phyloP scores from a whole-genome alignment of 2,329 filamentous ascomycete species.

The Tetracladium maxilliforme region DNA sequence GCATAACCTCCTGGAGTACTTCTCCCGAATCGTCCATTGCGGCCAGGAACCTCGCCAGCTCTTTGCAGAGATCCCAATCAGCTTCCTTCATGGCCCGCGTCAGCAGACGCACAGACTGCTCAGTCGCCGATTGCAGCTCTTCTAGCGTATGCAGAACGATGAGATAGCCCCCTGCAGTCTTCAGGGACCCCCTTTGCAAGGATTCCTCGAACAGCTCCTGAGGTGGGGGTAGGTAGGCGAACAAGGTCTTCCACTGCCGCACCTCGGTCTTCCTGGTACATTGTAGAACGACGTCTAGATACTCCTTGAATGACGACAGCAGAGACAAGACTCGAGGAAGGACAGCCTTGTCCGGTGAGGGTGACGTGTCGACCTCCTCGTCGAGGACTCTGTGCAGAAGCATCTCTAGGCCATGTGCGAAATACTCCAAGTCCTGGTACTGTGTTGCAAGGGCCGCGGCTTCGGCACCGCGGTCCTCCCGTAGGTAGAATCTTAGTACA shows the following conservation, averaged over 20 bases:
- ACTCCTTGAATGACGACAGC: slow-evolving; percentile 63
- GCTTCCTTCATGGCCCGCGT: slow-evolving; percentile 67
- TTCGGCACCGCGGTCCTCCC: slow-evolving; percentile 60
- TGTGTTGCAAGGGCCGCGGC: slow-evolving; percentile 72
- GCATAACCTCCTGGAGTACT: slow-evolving; percentile 60
- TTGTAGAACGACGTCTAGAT: slow-evolving; percentile 89
- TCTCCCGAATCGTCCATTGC: slow-evolving; percentile 79
- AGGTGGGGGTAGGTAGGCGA: slow-evolving; percentile 78
- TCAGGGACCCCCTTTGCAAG: slow-evolving; percentile 68
- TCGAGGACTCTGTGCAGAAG: slow-evolving; percentile 87
- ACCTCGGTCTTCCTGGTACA: slow-evolving; percentile 96
- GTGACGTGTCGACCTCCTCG: slow-evolving; percentile 71
- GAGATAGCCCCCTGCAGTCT: slow-evolving; percentile 94
- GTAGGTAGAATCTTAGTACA: slow-evolving; percentile 65
- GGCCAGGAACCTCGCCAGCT: slow-evolving; percentile 86
- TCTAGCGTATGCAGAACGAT: slow-evolving; percentile 79
- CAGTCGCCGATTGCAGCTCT: slow-evolving; percentile 52
- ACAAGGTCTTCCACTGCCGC: slow-evolving; percentile 86
- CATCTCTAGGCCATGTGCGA: slow-evolving; percentile 83
- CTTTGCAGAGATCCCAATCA: slow-evolving; percentile 93
- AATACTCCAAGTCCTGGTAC: slow-evolving; percentile 80
- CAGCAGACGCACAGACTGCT: slow-evolving; percentile 70
- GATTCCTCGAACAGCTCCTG: slow-evolving; percentile 90
- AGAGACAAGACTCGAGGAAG: slow-evolving; percentile 49
- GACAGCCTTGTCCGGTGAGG: slow-evolving; percentile 46